Base-by-base conservation (phyloP, 257 asterid genomes). In the Gentiana dahurica region DNA sequence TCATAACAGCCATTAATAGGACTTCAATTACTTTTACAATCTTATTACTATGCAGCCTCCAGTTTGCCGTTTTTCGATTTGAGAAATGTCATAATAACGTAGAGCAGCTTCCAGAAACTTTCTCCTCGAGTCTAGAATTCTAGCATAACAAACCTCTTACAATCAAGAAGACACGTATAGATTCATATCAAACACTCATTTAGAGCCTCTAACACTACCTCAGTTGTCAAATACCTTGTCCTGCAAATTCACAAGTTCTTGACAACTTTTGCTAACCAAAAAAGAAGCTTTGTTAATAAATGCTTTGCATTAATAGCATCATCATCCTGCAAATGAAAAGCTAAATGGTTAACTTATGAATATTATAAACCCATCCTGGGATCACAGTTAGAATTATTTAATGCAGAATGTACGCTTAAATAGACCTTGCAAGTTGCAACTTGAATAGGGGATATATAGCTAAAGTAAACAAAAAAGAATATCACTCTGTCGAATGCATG, bases 81-180 rank as follows among this genome's bases (percentile, higher is more conserved):
- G 99, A 59, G 99, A 92, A 65, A 92, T 92, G 70, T 68, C 97
- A 68, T 92, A 88, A 79, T 92, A 88, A 61, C 95, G 99, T 41
- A 92, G 68, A 45, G 97, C 99, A 77, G 99, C 99, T 86, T 88
- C 99, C 76, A 88, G 58, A 80, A 92, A 92, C 76, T 92, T 88
- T 69, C 99, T 84, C 83, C 88, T 92, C 78, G 88, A 65, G 79
- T 92, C 99, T 12, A 92, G 78, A 66, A 86, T 83, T 69, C 97
- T 89, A 53, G 97, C 99, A 79, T 88, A 86, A 79, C 97, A 85
- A 70, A 92, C 97, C 99, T 92, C 79, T 59, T 48, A 66, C 33
- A 57, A 64, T 50, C 44, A 54, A 3, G 55, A 65, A 59, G 24
- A 10, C 32, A 62, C 24, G n/a, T n/a, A n/a, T n/a, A 1, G 53